Base-by-base conservation (phyloP, 768 basidiomycete species). In the Leccinellum rugosiceps region DNA sequence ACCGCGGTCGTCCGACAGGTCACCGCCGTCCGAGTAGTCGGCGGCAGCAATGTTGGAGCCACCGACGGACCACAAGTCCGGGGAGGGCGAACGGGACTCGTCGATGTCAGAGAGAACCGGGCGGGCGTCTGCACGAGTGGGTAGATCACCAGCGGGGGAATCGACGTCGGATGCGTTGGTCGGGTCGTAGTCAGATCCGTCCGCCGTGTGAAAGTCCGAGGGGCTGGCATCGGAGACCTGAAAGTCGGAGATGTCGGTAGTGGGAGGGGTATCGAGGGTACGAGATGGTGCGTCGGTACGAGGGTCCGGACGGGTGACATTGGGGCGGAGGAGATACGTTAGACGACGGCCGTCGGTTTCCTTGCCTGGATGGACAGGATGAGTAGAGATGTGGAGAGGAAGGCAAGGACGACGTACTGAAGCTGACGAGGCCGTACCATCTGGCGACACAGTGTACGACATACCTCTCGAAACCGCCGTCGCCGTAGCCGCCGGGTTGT, bases 371-470 rank as follows among this genome's bases (percentile, higher is more conserved):
- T 83, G 56, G 28, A 2, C 2, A 45, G 45, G 11, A 34, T 62
- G 21, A 63, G 52, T 8, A n/a, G 17, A n/a, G 2, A 10, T 15
- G 49, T 17, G 34, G 35, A 4, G 30, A 30, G 2, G 48, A 19
- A 9, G 54, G 52, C 1, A 35, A 44, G 23, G 34, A 13, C n/a
- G 31, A 60, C 88, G 64, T 70, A 90, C 90, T 92, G 77, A 85
- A 93, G 74, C 87, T 88, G 64, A 92, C 86, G 58, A 93, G 71
- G 57, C 84, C 84, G 69, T 92, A 83, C 71, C 87, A 92, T 35
- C 90, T 78, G 43, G 90, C 89, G 57, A 88, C 86, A 62, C 90
- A 92, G 61, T 94, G 91, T 6, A 92, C 84, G 47, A 92, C 82
- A 64, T 90, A 92, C 31, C 91, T 80, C 28, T 87, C 84, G 74